Base-by-base conservation (phyloP, 768 basidiomycete genomes). In the Scleroderma citrinum region DNA sequence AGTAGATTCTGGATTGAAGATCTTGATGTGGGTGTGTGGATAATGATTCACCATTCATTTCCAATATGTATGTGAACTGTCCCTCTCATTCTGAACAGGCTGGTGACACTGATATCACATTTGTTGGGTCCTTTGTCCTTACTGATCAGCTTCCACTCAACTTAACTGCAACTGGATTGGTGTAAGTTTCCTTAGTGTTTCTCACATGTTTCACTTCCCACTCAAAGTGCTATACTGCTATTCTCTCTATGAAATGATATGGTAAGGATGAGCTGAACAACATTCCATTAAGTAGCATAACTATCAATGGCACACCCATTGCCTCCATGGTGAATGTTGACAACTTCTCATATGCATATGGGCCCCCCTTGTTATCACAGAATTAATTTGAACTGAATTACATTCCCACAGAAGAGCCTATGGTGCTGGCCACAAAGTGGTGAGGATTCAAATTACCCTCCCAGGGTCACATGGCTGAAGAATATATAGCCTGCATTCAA, bases 261-360 rank as follows among this genome's bases (percentile, higher is more conserved):
- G 74, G 75, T 5, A 74, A 69, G 39, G 51, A 65, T 34, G 66
- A 65, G 1, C 56, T 75, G 19, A 69, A 69, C 47, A 59, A 54
- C 26, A 74, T 72, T 3, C 69, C 71, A 13, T 69, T 73, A 14
- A 72, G 54, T 5, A 82, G 82, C 51, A 82, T 84, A 68, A 82
- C 82, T 0, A 73, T 84, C 23, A 46, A 71, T 32, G 79, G 75
- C 2, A 63, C 60, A 5, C 54, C 78, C 0, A 75, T 85, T 5
- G 83, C 80, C 0, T 76, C 80, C 0, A 71, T 83, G 16, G 75
- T 81, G 59, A 83, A 83, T 44, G 76, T 85, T 30, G 80, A 79
- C 52, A 81, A 81, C 50, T 83, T 84, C 58, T 70, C 78, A 0
- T 85, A 85, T 60, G 83, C 81, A 81, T 83, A 49, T 56, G 81